Percentiles rank a stretch among this genome's conserved stretches.
phyloP scores from a whole-genome alignment of 2,329 filamentous ascomycete genomes.

The Zarea fungicola region DNA sequence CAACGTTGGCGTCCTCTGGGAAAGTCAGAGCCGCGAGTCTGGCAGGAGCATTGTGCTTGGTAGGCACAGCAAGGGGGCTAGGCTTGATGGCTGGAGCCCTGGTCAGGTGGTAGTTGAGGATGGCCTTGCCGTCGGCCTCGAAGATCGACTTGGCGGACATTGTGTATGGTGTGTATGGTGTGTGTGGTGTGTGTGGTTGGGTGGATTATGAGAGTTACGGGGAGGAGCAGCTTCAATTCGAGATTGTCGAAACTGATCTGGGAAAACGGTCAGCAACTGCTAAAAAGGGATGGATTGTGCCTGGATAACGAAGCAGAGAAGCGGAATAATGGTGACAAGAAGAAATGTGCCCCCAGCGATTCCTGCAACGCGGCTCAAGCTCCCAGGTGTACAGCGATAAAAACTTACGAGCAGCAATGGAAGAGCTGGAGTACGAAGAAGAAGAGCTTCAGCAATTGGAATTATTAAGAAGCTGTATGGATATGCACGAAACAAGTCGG shows the following conservation, averaged over 20 bases:
- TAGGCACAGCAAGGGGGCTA: slow-evolving; percentile 76
- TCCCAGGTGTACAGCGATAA: not conserved
- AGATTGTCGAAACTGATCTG: not conserved
- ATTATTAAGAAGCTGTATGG: not conserved
- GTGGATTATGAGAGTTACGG: slow-evolving; percentile 17
- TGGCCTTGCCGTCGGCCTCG: slow-evolving; percentile 99
- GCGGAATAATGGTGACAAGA: not conserved
- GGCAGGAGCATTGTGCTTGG: slow-evolving; percentile 87
- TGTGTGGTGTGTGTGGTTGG: slow-evolving; percentile 24
- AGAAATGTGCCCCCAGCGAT: not conserved
- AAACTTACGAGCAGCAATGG: not conserved
- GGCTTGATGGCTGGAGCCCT: slow-evolving; percentile 97
- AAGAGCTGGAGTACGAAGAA: not conserved
- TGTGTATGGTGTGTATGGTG: slow-evolving; percentile 24
- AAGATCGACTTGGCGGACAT: slow-evolving; percentile 80
- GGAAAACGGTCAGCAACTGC: slow-evolving; percentile 9
- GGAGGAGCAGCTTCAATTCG: not conserved
- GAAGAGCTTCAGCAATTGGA: not conserved
- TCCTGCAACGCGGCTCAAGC: not conserved
- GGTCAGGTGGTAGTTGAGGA: slow-evolving; percentile 99
- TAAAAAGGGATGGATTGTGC: not conserved
- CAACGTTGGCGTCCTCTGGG: slow-evolving; percentile 77
- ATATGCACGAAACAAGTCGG: not conserved
- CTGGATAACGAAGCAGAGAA: not conserved
- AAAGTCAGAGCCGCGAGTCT: slow-evolving; percentile 92